phyloP scores from a whole-genome alignment of 768 basidiomycete species.

The Tephrocybe sp. region DNA sequence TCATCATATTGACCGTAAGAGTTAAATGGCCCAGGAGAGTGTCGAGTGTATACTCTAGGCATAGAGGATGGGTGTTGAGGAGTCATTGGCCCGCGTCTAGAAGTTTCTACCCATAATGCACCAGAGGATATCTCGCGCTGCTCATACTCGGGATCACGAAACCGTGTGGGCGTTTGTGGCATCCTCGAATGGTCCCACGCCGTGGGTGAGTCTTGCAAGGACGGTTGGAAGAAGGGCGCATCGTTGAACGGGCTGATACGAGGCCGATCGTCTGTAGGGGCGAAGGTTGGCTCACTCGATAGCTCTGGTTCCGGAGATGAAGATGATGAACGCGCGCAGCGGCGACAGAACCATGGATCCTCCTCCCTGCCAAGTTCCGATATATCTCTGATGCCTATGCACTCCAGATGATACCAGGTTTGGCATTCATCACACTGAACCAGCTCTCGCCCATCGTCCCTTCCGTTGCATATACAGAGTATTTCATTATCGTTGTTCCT shows the following conservation, averaged over 20 bases:
- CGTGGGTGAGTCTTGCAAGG: constrained; percentile 53
- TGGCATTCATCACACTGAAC: constrained; percentile 83
- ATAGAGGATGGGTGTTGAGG: constrained; percentile 41
- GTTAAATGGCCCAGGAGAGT: constrained; percentile 37
- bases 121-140: constrained; percentile 27
- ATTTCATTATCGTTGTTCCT: constrained; percentile 42
- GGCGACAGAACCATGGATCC: constrained; percentile 75
- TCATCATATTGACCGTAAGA: constrained; percentile 37
- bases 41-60: constrained; percentile 34
- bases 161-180: constrained; percentile 51
- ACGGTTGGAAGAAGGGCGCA: constrained; percentile 58
- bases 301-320: constrained; percentile 32
- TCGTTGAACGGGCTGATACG: constrained; percentile 42
- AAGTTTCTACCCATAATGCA: constrained; percentile 48
- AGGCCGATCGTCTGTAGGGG: constrained; percentile 56
- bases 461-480: constrained; percentile 64
- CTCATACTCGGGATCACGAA: constrained; percentile 21
- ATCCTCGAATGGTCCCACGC: constrained; percentile 41
- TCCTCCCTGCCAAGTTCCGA: constrained; percentile 71
- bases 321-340: constrained; percentile 46
- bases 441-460: constrained; percentile 68
- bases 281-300: constrained; percentile 66
- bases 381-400: constrained; percentile 67
- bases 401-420: constrained; percentile 80
- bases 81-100: constrained; percentile 51